Evolutionary conservation across 345 rosid genomes (phyloP), one percentile per base, ranked within the genome.

Genomic region (Citrus maxima): DNA sequence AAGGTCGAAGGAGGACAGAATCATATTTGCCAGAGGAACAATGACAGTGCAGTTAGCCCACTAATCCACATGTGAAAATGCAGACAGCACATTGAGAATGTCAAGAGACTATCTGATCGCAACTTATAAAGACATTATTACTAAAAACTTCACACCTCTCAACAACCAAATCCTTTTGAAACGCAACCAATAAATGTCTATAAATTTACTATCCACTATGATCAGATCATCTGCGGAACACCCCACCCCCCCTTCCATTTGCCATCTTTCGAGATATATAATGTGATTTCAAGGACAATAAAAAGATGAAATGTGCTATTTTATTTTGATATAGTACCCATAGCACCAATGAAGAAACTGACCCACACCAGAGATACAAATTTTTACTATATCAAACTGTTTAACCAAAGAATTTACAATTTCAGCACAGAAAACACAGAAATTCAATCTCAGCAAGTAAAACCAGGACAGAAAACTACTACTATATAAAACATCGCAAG

Each of bases 11-110:
- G 25, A 67, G 72, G 61, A 54, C 37, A 59, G 56, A 27, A 67
- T 42, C 49, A 67, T n/a, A 14, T 73, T 72, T 73, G 60, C 60
- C 32, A 79, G 49, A 14, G 3, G 59, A 79, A 30, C 54, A 59
- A 70, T 28, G 63, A 78, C 58, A 22, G 49, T 21, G 34, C 68
- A 25, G 32, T 2, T 10, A 1, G 0, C 13, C 32, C 68, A 64
- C 68, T 30, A 30, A 14, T 32, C 14, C 32, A 64, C 34, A 19
- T 13, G 6, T 2, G 42, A 30, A 30, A 14, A 14, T 16, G 10
- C 68, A 64, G 40, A 64, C 27, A 61, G n/a, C 19, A 32, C 38
- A 64, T 30, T 64, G 34, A 28, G 0, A 32, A 30, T 64, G 19
- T 64, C 24, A 64, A 64, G 35, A 30, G 22, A 18, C 21, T 64